Conservation (phyloP, 2,329 filamentous ascomycete species). For the Hypoxylon sp. region DNA sequence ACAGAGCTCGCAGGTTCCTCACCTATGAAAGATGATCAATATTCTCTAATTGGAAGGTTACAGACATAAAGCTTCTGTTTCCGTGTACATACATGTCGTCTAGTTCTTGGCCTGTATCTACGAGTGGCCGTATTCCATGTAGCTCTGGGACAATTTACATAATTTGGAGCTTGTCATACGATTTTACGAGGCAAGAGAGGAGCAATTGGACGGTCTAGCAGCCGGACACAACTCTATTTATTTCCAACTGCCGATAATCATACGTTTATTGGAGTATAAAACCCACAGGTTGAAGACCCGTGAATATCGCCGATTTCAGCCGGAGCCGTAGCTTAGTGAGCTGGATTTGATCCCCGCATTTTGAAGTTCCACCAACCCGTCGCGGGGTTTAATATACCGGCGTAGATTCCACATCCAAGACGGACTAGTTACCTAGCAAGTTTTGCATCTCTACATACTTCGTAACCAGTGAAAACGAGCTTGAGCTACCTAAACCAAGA, state of each 20-base stretch:
- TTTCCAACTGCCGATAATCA: too few relatives aligned
- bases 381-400: conserved; percentile 32
- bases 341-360: conserved; percentile 26
- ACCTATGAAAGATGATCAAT: conserved; percentile 59
- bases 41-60: conserved; percentile 2
- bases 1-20: conserved; percentile 79
- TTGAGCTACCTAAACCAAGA: conserved; percentile 44
- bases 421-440: conserved; percentile 12
- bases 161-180: too few relatives aligned
- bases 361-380: conserved; percentile 17
- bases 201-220: too few relatives aligned
- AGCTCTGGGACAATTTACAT: too few relatives aligned
- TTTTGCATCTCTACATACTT: conserved; percentile 15
- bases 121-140: too few relatives aligned
- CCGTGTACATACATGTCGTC: too few relatives aligned
- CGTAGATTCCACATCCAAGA: conserved; percentile 9
- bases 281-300: conserved; percentile 2
- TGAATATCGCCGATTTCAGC: conserved; percentile 22
- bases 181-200: too few relatives aligned
- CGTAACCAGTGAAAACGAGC: background rate
- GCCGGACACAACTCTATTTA: too few relatives aligned
- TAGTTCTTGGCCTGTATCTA: conserved; percentile 1
- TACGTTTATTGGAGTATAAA: conserved; percentile 1
- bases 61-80: conserved; percentile 2
- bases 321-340: conserved; percentile 25